Percentiles rank a stretch among this genome's conserved stretches.
These are phyloP conservation scores for Neoascochyta sp. DNA, from an alignment of 2,329 filamentous ascomycete species.

Conservation along the genomic window DNA sequence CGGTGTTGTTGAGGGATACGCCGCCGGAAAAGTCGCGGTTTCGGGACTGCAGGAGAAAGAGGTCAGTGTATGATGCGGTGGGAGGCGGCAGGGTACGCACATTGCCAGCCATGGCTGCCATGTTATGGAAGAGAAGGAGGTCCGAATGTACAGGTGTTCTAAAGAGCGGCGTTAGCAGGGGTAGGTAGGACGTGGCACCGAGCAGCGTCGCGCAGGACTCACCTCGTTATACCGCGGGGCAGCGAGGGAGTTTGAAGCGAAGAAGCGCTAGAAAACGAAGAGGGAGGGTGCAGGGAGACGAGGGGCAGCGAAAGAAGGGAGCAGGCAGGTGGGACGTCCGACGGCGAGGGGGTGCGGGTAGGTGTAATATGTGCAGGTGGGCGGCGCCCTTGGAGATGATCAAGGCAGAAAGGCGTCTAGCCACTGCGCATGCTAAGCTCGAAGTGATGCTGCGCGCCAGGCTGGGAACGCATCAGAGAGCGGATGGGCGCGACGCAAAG, in stretches of 20 bases:
- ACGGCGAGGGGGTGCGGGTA: constrained; percentile 21
- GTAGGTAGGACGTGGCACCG: too few species aligned
- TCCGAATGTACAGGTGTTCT: constrained; percentile 2
- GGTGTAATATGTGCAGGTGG: constrained; percentile 28
- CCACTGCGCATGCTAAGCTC: constrained; percentile 39
- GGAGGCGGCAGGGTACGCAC: constrained; percentile 16
- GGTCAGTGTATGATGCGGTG: constrained; percentile 3
- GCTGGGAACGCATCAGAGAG: constrained; percentile 41
- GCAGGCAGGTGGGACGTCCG: constrained; percentile 10
- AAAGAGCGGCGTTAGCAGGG: too few species aligned
- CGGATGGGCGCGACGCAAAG: too few species aligned
- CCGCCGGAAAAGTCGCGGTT: constrained; percentile 29
- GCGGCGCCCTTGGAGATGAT: constrained; percentile 30
- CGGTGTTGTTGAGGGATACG: constrained; percentile 28
- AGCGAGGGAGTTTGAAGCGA: constrained; percentile 14
- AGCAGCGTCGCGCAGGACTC: too few species aligned
- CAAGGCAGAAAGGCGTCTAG: constrained; percentile 28
- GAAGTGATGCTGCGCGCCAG: constrained; percentile 39
- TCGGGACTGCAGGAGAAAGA: constrained; percentile 18
- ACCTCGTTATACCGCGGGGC: too few species aligned
- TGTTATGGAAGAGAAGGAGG: constrained; percentile 15
- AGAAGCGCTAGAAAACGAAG: constrained; percentile 21
- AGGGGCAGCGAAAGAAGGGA: constrained; percentile 23
- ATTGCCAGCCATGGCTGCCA: constrained; percentile 31
- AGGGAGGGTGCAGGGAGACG: constrained; percentile 25